These are phyloP conservation scores for Thalassiosira hispida DNA, from an alignment of 352 stramenopile species.

Conservation along the genomic window DNA sequence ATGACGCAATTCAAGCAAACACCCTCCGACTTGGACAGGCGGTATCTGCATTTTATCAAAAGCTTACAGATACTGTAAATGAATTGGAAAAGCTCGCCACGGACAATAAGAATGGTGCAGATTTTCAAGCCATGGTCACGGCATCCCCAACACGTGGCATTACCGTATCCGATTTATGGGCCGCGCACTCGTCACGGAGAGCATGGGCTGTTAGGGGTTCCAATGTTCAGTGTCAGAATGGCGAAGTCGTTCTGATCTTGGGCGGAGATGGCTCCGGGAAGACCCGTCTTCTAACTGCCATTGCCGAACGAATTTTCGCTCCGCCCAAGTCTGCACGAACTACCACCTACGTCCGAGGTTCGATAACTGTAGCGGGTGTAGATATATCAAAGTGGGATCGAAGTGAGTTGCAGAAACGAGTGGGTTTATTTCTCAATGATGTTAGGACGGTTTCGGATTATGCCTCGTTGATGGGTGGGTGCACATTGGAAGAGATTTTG, in stretches of 20 bases:
- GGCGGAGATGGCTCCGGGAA: constrained; percentile 76
- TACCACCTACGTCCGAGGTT: constrained; percentile 70
- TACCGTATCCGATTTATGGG: constrained; percentile 78
- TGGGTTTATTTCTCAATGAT: constrained; percentile 78
- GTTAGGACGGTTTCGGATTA: constrained; percentile 64
- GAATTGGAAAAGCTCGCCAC: constrained; percentile 52
- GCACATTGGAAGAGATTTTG: constrained; percentile 79
- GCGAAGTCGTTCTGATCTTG: constrained; percentile 75
- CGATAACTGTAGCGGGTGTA: constrained; percentile 69
- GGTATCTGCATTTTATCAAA: constrained; percentile 60
- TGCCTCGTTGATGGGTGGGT: constrained; percentile 65
- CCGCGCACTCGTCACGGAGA: constrained; percentile 68
- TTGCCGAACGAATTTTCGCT: constrained; percentile 71
- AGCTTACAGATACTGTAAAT: constrained; percentile 46
- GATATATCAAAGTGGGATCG: constrained; percentile 78
- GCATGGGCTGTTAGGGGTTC: constrained; percentile 78
- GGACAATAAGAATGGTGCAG: constrained; percentile 29
- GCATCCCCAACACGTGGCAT: constrained; percentile 68
- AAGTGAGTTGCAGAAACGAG: constrained; percentile 59
- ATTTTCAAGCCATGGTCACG: constrained; percentile 68
- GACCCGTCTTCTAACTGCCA: constrained; percentile 71
- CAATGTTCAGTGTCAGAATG: constrained; percentile 70
- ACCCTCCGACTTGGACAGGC: constrained; percentile 22
- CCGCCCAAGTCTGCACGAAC: constrained; percentile 66
- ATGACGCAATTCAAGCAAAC: constrained; percentile 36